Conservation (phyloP, 768 basidiomycete genomes). For the Podaxis pistillaris region DNA sequence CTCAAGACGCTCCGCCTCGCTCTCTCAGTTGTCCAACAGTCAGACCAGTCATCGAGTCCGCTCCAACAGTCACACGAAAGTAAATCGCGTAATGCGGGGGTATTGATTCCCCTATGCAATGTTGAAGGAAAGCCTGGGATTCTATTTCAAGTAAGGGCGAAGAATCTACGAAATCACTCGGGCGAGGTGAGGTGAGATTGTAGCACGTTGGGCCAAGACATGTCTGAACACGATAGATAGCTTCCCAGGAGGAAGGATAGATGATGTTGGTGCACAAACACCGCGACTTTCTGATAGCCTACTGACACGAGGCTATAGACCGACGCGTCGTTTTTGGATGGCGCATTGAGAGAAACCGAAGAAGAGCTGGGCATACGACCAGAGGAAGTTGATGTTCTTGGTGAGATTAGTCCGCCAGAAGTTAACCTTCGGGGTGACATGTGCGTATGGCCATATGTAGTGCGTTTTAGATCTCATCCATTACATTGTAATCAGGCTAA, state of each 20-base stretch:
- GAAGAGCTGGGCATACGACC: conserved; percentile 71
- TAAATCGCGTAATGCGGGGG: conserved; percentile 52
- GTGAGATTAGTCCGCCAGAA: conserved; percentile 62
- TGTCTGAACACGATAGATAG: conserved; percentile 31
- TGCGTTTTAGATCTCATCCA: conserved; percentile 35
- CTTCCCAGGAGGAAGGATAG: conserved; percentile 74
- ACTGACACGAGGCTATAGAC: conserved; percentile 33
- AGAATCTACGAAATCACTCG: conserved; percentile 63
- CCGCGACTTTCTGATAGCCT: not conserved
- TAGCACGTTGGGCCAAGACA: not conserved
- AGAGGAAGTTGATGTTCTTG: conserved; percentile 63
- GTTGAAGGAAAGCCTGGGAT: conserved; percentile 64
- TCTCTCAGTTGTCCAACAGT: conserved; percentile 18
- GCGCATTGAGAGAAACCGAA: conserved; percentile 69
- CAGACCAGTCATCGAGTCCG: not conserved
- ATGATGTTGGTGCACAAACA: conserved; percentile 43
- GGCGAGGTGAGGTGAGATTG: conserved; percentile 73
- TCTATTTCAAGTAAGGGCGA: conserved; percentile 68
- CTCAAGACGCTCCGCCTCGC: conserved; percentile 29
- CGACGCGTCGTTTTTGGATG: conserved; percentile 49
- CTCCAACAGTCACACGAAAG: conserved; percentile 18
- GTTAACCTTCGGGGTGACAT: conserved; percentile 53
- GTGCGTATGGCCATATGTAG: conserved; percentile 76
- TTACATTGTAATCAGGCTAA: not conserved
- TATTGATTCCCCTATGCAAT: conserved; percentile 78